Conservation (phyloP, 768 basidiomycete species). For the Chalciporus piperatus region DNA sequence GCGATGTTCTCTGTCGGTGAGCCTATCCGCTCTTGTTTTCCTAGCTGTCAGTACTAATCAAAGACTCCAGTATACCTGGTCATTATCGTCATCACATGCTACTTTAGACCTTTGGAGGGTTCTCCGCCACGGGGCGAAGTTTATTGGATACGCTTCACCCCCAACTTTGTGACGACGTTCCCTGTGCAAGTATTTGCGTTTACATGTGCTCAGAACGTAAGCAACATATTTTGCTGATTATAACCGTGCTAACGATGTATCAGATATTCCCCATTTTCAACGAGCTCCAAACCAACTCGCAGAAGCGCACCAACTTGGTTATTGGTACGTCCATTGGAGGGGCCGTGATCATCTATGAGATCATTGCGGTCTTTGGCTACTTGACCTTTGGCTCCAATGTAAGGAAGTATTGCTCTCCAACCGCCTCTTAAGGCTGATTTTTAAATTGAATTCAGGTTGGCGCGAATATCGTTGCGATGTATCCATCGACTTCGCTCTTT, state of each 20-base stretch:
- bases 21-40: conserved; percentile 28
- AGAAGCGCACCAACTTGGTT: conserved; percentile 81
- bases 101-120: conserved; percentile 69
- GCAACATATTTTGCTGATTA: conserved; percentile 21
- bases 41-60: not conserved
- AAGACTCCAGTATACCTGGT: conserved; percentile 63
- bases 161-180: conserved; percentile 78
- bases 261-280: conserved; percentile 95
- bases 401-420: conserved; percentile 14
- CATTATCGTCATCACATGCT: conserved; percentile 74
- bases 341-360: conserved; percentile 80
- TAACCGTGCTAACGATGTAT: conserved; percentile 3
- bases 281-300: conserved; percentile 79
- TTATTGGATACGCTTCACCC: conserved; percentile 67
- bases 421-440: conserved; percentile 1
- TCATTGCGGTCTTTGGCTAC: conserved; percentile 87
- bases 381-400: conserved; percentile 90
- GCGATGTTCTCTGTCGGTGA: conserved; percentile 86
- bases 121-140: conserved; percentile 66
- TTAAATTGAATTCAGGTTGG: conserved; percentile 54
- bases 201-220: conserved; percentile 90
- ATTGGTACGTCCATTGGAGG: conserved; percentile 85
- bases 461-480: conserved; percentile 94
- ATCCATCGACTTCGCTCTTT: conserved; percentile 85
- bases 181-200: conserved; percentile 93